Evolutionary conservation across 2,329 filamentous ascomycete species (phyloP), one percentile per base, ranked within the genome.

Genomic region (Knoxdaviesia proteae): DNA sequence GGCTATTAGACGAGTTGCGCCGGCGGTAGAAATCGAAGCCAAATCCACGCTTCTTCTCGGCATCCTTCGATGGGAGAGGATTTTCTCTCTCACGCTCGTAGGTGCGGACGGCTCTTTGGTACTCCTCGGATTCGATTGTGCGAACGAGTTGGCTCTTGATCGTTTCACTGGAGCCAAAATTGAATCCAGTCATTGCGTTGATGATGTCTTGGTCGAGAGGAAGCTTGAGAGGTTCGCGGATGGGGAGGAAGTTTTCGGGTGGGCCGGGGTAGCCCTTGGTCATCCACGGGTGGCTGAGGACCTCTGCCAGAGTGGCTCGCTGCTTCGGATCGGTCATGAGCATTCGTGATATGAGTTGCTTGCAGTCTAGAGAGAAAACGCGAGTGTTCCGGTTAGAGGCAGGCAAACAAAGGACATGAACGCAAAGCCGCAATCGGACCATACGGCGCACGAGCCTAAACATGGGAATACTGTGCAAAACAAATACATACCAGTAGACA

Each of bases 21-120:
- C 90, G 72, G 61, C 94, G 94, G 62, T 96, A 98, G 54, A 98
- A 96, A 55, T 94, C 88, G 51, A 96, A 94, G 5, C 72, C 74
- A 49, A 94, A 88, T 7, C 84, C 82, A 44, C 88, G 76, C 55
- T 76, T 81, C 63, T 86, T 92, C 59, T 94, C 86, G n/a, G 69
- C 64, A 10, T 78, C 75, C 55, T 62, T 77, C 56, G 47, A 71
- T 53, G 56, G 69, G 57, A 55, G 76, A 50, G 58, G 69, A 49
- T 62, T 58, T 42, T 71, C 81, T 55, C 63, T 78, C 61, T 77
- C 84, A 53, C 71, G 75, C 52, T 75, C 75, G 35, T 75, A 72
- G 8, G 78, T 61, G 44, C 76, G 73, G n/a, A 93, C 68, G 5
- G 84, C 86, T 45, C 78, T 75, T 52, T 93, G 84, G 51, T 98